Conservation (phyloP, 1,284 basidiomycete genomes). For the Ustilago vetiveriae region DNA sequence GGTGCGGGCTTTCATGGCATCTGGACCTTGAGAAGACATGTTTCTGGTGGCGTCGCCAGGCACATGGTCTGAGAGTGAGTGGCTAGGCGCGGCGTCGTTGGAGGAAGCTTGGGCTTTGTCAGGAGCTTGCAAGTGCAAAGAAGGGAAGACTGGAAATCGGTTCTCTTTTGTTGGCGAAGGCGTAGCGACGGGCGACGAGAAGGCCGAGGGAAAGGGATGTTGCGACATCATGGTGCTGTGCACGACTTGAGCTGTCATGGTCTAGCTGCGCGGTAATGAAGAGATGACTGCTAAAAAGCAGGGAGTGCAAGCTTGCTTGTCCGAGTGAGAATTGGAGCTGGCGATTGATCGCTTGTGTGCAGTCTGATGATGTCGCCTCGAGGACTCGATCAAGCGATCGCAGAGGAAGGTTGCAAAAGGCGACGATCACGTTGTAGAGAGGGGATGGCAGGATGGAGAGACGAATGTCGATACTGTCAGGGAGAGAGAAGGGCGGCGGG, state of each 20-base stretch:
- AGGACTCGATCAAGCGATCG: too few species aligned
- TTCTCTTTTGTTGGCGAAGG: slow-evolving; percentile 39
- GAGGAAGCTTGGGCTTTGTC: neutral
- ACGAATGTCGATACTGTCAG: too few species aligned
- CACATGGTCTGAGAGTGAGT: neutral
- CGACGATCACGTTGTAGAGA: too few species aligned
- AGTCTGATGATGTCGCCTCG: too few species aligned
- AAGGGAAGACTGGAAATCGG: slow-evolving; percentile 10
- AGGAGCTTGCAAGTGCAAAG: slow-evolving; percentile 1
- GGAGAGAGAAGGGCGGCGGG: neutral
- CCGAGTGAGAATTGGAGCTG: neutral
- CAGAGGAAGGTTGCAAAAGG: too few species aligned
- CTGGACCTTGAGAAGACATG: too few species aligned
- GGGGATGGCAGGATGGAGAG: too few species aligned
- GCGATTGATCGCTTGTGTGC: too few species aligned
- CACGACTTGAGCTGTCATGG: slow-evolving; percentile 44
- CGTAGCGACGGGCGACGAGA: slow-evolving; percentile 30
- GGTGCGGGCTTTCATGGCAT: slow-evolving; percentile 2
- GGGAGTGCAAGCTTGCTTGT: neutral
- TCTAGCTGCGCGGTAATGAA: neutral
- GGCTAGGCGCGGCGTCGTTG: slow-evolving; percentile 9
- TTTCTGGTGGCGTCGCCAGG: neutral
- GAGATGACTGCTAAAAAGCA: neutral
- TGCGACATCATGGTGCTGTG: slow-evolving; percentile 35
- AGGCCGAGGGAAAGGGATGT: slow-evolving; percentile 35